phyloP scores from a whole-genome alignment of 1,139 yeast genomes.

The Suhomyces wounanorum region DNA sequence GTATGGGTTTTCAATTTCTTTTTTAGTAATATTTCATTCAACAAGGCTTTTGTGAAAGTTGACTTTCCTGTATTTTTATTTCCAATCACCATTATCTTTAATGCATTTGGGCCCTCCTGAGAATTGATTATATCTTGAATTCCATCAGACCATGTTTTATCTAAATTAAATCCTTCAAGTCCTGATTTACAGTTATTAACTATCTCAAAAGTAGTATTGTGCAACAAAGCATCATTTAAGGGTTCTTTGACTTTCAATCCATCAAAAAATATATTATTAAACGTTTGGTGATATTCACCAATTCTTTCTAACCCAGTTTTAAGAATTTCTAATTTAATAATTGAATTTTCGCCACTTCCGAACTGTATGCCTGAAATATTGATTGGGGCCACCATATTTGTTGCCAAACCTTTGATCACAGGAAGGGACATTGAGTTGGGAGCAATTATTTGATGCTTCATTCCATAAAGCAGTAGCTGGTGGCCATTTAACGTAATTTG shows the following conservation, averaged over 20 bases:
- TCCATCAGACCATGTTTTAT: constrained; percentile 23
- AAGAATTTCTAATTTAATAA: constrained; percentile 40
- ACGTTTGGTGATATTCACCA: constrained; percentile 50
- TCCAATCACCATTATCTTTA: constrained; percentile 37
- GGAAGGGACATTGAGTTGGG: constrained; percentile 1
- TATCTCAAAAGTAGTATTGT: constrained; percentile 36
- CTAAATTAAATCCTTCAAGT: constrained; percentile 26
- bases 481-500: constrained; percentile 56
- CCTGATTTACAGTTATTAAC: constrained; percentile 30
- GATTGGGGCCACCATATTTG: constrained; percentile 25
- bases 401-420: constrained; percentile 19
- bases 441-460: constrained; percentile 36
- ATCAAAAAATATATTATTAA: constrained; percentile 37
- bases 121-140: constrained; percentile 11
- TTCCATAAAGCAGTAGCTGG: constrained; percentile 38
- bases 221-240: background rate
- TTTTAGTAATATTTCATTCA: constrained; percentile 42
- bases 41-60: constrained; percentile 58
- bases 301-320: constrained; percentile 50
- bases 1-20: constrained; percentile 4
- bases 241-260: background rate
- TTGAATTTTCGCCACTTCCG: constrained; percentile 41
- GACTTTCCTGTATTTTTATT: constrained; percentile 84
- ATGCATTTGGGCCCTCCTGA: constrained; percentile 12
- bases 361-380: constrained; percentile 14